Evolutionary conservation across 2,329 filamentous ascomycete species (phyloP), one percentile per base, ranked within the genome.

Genomic region (Aaosphaeria arxii): DNA sequence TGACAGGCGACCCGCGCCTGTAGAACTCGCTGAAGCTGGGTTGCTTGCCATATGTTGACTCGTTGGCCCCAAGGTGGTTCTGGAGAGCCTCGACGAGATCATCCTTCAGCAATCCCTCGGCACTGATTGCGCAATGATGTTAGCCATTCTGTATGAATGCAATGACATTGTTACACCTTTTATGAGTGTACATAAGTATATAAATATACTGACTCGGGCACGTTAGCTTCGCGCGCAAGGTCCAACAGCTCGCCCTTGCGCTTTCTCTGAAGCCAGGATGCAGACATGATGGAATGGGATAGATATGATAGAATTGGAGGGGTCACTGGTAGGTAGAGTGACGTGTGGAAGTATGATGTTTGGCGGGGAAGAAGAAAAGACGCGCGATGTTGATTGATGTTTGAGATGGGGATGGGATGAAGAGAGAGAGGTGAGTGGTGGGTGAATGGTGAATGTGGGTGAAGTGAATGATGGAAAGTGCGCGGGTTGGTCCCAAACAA

Each of bases 221-320:
- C 76, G 49, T 86, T 86, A 53, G 88, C 80, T 42, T 78, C 74
- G 56, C 88, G 82, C 50, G 89, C 89, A 53, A 95, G 78, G 54
- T 88, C 86, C 59, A 83, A 71, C 48, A 96, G 81, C 56, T 92
- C 89, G 60, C 78, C 79, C 79, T 95, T 95, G 76, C 88, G 86
- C 80, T 94, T 88, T 70, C 81, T 80, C 71, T 85, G 82, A 67
- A 96, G 79, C 83, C 88, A 95, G 59, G 84, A 82, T 53, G 84
- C 54, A 41, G 66, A 83, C 85, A 88, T 88, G 61, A 67, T 80
- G 60, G 52, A 51, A 43, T 48, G 52, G 46, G 50, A 53, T 56
- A 45, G 52, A 48, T 49, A 48, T 45, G 49, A 48, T 6, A 31
- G 61, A 54, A 30, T 24, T 43, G 53, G 33, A 47, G 53, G 60